These are phyloP conservation scores for Orbilia oligospora DNA, from an alignment of 2,329 filamentous ascomycete genomes.

Conservation along the genomic window DNA sequence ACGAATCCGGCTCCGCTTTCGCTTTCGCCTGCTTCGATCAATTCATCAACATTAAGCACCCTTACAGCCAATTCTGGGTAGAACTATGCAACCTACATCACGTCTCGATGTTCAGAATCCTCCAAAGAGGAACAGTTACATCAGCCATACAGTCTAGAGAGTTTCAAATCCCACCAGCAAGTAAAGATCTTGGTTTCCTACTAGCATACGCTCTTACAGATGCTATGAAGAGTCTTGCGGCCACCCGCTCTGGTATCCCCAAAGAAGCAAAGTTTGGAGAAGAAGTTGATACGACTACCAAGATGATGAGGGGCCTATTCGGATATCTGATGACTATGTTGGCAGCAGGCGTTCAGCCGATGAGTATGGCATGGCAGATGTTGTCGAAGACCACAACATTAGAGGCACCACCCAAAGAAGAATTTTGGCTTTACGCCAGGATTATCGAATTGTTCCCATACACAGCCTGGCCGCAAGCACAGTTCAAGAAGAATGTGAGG, in stretches of 20 bases:
- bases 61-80: constrained; percentile 58
- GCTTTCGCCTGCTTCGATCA: constrained; percentile 59
- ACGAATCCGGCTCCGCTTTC: constrained; percentile 51
- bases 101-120: constrained; percentile 58
- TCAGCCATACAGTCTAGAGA: constrained; percentile 52
- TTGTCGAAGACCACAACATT: constrained; percentile 37
- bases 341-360: constrained; percentile 49
- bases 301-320: constrained; percentile 60
- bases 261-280: constrained; percentile 49
- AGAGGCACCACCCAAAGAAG: constrained; percentile 42
- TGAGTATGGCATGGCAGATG: constrained; percentile 60
- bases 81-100: constrained; percentile 60
- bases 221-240: constrained; percentile 47
- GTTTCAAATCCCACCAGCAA: constrained; percentile 40
- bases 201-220: constrained; percentile 56
- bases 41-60: constrained; percentile 60
- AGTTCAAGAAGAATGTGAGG: constrained; percentile 59
- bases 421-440: constrained; percentile 50
- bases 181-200: constrained; percentile 50
- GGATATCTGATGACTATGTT: constrained; percentile 56
- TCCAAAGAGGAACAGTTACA: constrained; percentile 49
- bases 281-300: constrained; percentile 54
- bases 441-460: constrained; percentile 56
- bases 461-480: constrained; percentile 58
- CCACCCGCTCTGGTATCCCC: constrained; percentile 38